Percentiles rank a stretch among this genome's conserved stretches.
phyloP scores from a whole-genome alignment of 208 protist species.

The Leishmania martiniquensis region DNA sequence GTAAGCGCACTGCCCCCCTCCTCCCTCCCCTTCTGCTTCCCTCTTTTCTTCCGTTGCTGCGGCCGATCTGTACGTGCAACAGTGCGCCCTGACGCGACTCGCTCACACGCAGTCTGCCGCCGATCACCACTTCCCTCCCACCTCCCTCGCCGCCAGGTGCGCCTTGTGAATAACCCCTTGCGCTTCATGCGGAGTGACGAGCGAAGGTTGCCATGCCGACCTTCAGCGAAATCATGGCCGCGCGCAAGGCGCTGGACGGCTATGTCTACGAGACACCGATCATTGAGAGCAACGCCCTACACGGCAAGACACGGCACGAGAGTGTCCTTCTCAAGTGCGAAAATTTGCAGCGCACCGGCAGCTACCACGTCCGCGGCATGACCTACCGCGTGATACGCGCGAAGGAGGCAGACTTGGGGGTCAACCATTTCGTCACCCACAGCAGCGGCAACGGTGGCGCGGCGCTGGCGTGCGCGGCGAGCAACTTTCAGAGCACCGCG shows the following conservation, averaged over 20 bases:
- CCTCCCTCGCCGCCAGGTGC: neutral
- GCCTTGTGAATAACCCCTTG: neutral
- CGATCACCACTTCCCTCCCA: neutral
- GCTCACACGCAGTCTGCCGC: neutral
- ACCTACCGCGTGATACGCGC: conserved; percentile 74
- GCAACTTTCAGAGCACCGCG: conserved; percentile 71
- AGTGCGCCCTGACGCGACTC: neutral
- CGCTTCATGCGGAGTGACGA: neutral
- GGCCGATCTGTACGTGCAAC: neutral
- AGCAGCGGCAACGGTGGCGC: conserved; percentile 93
- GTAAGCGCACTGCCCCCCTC: neutral
- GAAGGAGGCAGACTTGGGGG: conserved; percentile 64
- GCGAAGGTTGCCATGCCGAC: conserved; percentile 11
- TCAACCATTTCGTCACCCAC: conserved; percentile 87
- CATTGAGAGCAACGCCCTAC: conserved; percentile 63
- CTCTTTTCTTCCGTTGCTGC: neutral
- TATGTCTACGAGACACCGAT: conserved; percentile 79
- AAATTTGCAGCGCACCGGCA: conserved; percentile 81
- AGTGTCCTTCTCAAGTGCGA: conserved; percentile 75
- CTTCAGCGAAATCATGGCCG: conserved; percentile 69
- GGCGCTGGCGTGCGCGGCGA: conserved; percentile 89
- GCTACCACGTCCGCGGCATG: conserved; percentile 72
- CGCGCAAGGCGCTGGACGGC: conserved; percentile 55
- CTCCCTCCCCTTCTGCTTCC: neutral
- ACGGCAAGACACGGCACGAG: conserved; percentile 50